A percentile compares a stretch with the other conserved stretches of the same genome.
Conservation (phyloP, 2,329 filamentous ascomycete genomes). For the Cryphonectria radicalis region DNA sequence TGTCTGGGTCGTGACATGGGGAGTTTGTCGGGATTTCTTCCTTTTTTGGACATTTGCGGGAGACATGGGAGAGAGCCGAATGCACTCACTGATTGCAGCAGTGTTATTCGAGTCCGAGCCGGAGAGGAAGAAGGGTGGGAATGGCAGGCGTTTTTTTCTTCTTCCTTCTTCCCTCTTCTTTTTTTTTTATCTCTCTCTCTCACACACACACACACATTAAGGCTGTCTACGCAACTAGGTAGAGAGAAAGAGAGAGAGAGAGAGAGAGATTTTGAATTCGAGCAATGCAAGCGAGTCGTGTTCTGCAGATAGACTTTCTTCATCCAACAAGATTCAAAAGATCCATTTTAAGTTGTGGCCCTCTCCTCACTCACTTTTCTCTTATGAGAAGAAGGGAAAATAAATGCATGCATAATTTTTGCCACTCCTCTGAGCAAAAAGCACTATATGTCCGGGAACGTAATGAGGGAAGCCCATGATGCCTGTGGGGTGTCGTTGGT, state of each 20-base stretch:
- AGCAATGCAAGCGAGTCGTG: conserved; percentile 2
- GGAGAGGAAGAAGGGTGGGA: neutral
- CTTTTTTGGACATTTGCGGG: neutral
- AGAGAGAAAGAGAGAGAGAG: neutral
- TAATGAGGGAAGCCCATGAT: no score
- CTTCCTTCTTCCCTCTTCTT: neutral
- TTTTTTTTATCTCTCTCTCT: no score
- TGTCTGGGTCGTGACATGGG: neutral
- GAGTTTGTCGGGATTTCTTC: neutral
- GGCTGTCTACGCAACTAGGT: neutral
- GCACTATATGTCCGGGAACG: no score
- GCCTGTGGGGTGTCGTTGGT: no score
- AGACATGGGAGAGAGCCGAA: neutral
- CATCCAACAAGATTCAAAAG: neutral
- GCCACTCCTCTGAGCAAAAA: no score
- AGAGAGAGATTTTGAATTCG: neutral
- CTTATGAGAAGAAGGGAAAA: no score
- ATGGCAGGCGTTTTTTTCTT: neutral
- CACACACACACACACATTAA: neutral
- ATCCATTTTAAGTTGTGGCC: neutral
- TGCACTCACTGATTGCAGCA: neutral
- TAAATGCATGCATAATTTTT: no score
- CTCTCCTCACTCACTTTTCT: neutral
- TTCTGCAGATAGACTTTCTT: neutral
- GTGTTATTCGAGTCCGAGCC: neutral